Base-by-base conservation (phyloP, 805 yeast species). In the Wickerhamomyces sydowiorum region DNA sequence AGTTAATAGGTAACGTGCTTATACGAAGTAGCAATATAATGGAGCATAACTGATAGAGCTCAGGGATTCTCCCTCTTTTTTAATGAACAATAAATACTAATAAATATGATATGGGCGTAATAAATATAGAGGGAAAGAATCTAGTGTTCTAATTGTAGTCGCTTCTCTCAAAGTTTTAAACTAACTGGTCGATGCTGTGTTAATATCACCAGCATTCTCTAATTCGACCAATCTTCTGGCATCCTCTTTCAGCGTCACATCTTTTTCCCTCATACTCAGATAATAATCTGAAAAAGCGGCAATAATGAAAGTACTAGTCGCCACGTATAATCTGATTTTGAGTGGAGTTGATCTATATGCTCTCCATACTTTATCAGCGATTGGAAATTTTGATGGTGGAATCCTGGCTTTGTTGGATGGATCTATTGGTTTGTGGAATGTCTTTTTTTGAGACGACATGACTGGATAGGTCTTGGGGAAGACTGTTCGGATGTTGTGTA, bases 401-500 rank as follows among this genome's bases (percentile, higher is more conserved):
- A n/a, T n/a, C n/a, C n/a, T 19, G 7, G 23, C 17, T 20, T 32
- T 32, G 23, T 6, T 20, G 22, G 23, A n/a, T 10, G 35, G 22
- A 13, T 32, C n/a, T 31, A 35, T 14, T 12, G 47, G 45, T 36
- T 42, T 49, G 42, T 51, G 54, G 37, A 51, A 51, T 4, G 54
- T 51, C 37, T 48, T 48, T 32, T 38, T 32, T 4, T 28, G 18
- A 14, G 18, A n/a, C 30, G 18, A 5, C n/a, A 14, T 7, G 24
- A 5, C 5, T 24, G 28, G 28, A 13, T 23, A 10, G 25, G 25
- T 23, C 10, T 7, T 23, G 25, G 25, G 25, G 25, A 23, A n/a
- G n/a, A 6, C 17, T 28, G 17, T 14, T 6, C 17, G n/a, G n/a
- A 8, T 9, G n/a, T 28, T 24, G 13, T n/a, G 17, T n/a, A n/a